phyloP scores from a whole-genome alignment of 352 stramenopile genomes.

The Elongisporangium anandrum region DNA sequence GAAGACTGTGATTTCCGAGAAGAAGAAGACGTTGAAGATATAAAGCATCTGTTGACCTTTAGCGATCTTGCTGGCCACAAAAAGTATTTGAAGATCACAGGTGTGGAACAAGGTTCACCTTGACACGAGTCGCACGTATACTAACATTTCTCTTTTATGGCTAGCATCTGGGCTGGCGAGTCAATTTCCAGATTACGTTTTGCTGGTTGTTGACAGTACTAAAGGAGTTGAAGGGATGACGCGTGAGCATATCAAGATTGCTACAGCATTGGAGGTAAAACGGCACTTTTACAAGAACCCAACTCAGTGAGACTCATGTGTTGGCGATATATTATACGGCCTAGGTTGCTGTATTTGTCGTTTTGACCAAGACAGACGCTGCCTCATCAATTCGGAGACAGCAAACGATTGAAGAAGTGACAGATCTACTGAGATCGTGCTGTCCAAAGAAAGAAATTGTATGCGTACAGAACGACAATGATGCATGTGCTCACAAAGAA shows the following conservation, averaged over 20 bases:
- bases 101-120: conserved; percentile 1
- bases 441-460: conserved; percentile 20
- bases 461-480: conserved; percentile 4
- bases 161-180: conserved; percentile 69
- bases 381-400: conserved; percentile 38
- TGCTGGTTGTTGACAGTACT: conserved; percentile 75
- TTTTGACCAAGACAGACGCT: conserved; percentile 75
- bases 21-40: conserved; percentile 26
- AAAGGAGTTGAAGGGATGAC: conserved; percentile 71
- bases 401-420: conserved; percentile 40
- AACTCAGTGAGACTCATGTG: too few species aligned
- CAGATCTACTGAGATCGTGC: conserved; percentile 30
- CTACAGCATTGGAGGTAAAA: conserved; percentile 52
- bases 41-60: conserved; percentile 32
- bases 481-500: conserved; percentile 6
- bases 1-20: conserved; percentile 47
- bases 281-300: too few species aligned
- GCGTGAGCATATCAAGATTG: conserved; percentile 76
- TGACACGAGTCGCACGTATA: background rate
- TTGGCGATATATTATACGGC: background rate
- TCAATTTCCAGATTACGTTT: conserved; percentile 83
- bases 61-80: conserved; percentile 81
- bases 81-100: conserved; percentile 88
- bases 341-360: conserved; percentile 65
- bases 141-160: background rate